phyloP scores from a whole-genome alignment of 345 rosid species.

The Aegle marmelos region DNA sequence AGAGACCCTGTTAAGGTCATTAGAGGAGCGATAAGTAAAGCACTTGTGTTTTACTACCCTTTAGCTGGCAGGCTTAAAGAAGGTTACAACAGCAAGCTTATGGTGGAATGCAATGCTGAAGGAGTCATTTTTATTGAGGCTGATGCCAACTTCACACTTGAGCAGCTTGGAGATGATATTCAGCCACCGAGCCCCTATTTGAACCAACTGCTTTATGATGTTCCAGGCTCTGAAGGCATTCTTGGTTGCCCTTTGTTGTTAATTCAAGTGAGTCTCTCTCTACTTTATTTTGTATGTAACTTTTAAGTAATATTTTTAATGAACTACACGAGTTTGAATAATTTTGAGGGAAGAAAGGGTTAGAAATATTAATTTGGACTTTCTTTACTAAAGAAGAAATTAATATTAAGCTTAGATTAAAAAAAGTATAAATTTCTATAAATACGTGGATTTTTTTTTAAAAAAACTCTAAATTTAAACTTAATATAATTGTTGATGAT shows the following conservation, averaged over 20 bases:
- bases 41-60: constrained; percentile 13
- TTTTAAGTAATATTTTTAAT: too few relatives aligned
- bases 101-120: constrained; percentile 10
- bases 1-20: not conserved
- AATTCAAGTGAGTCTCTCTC: constrained; percentile 5
- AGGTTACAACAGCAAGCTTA: not conserved
- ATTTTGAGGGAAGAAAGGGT: too few relatives aligned
- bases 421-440: too few relatives aligned
- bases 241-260: constrained; percentile 4
- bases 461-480: too few relatives aligned
- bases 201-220: constrained; percentile 6
- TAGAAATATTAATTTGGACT: too few relatives aligned
- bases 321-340: too few relatives aligned
- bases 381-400: too few relatives aligned
- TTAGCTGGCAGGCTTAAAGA: constrained; percentile 11
- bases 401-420: too few relatives aligned
- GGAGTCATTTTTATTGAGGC: constrained; percentile 14
- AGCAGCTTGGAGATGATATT: not conserved
- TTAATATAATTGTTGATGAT: too few relatives aligned
- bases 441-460: too few relatives aligned
- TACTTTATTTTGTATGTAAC: too few relatives aligned
- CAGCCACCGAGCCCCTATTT: not conserved
- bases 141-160: constrained; percentile 6
- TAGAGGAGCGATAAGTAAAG: not conserved
- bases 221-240: constrained; percentile 8